phyloP scores from a whole-genome alignment of 2,329 filamentous ascomycete species.

The Pseudodiploospora longispora region DNA sequence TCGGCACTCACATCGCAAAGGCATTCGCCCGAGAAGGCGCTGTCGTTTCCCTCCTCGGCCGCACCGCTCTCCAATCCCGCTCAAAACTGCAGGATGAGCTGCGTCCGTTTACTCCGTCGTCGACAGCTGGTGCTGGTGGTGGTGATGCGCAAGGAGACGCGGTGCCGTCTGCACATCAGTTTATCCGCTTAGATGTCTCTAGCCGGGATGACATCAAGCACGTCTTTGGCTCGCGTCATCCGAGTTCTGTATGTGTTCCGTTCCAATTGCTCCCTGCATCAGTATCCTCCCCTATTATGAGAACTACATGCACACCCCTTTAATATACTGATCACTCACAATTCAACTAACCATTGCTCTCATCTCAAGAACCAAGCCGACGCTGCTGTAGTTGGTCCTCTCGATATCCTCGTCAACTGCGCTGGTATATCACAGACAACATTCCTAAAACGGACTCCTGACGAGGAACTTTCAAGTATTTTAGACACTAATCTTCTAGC shows the following conservation, averaged over 20 bases:
- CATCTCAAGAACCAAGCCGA: neutral
- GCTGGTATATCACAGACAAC: slow-evolving; percentile 64
- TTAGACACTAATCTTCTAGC: slow-evolving; percentile 63
- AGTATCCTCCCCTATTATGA: too few species aligned
- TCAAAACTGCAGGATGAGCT: slow-evolving; percentile 29
- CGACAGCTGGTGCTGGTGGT: neutral
- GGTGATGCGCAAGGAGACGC: neutral
- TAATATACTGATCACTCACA: neutral
- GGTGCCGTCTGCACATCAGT: slow-evolving; percentile 21
- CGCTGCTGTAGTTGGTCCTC: slow-evolving; percentile 19
- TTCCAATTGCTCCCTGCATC: too few species aligned
- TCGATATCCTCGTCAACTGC: slow-evolving; percentile 66
- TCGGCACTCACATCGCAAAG: slow-evolving; percentile 59
- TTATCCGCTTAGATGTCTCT: slow-evolving; percentile 26
- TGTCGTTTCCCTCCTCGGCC: slow-evolving; percentile 52
- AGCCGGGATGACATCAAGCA: slow-evolving; percentile 20
- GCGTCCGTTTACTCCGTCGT: slow-evolving; percentile 14
- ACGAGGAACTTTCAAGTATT: slow-evolving; percentile 45
- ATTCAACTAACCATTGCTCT: neutral
- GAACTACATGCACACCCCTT: too few species aligned
- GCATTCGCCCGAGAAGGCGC: slow-evolving; percentile 58
- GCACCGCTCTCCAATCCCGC: slow-evolving; percentile 39
- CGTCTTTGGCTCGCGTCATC: slow-evolving; percentile 16
- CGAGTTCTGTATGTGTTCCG: neutral
- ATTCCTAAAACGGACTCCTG: slow-evolving; percentile 49